phyloP scores from a whole-genome alignment of 1,284 basidiomycete genomes.

The Sutorius eximius region DNA sequence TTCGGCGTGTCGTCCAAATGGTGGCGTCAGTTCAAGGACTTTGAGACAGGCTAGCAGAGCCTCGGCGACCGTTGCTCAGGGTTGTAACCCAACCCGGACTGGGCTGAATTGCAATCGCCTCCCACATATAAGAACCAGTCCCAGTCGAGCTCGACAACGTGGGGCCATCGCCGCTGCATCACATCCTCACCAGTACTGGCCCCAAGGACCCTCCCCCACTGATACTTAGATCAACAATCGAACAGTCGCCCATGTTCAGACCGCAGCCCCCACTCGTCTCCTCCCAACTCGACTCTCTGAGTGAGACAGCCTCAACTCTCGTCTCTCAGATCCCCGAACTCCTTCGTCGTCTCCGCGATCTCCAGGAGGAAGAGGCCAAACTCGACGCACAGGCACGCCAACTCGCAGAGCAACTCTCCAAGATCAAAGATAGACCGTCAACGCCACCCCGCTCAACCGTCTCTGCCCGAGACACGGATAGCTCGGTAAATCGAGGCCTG shows the following conservation, averaged over 20 bases:
- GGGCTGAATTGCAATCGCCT: slow-evolving; percentile 20
- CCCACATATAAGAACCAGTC: slow-evolving; percentile 13
- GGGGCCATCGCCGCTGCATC: background rate
- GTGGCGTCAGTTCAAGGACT: background rate
- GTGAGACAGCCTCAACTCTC: slow-evolving; percentile 13
- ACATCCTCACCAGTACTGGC: background rate
- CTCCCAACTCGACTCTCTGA: slow-evolving; percentile 7
- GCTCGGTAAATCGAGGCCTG: background rate
- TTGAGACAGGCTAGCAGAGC: background rate
- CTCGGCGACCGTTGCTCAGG: background rate
- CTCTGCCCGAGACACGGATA: background rate
- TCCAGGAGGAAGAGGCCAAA: slow-evolving; percentile 24
- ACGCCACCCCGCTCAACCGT: background rate
- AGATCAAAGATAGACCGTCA: background rate
- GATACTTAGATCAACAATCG: background rate
- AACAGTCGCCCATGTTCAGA: slow-evolving; percentile 5
- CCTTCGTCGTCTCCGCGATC: slow-evolving; percentile 20
- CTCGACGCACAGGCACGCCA: slow-evolving; percentile 20
- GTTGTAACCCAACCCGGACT: background rate
- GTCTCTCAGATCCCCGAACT: slow-evolving; percentile 21
- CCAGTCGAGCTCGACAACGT: background rate
- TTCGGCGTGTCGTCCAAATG: background rate
- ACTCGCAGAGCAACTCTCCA: slow-evolving; percentile 5
- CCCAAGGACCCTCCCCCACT: no score
- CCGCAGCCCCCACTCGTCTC: background rate